Evolutionary conservation across 352 stramenopile genomes (phyloP).

Genomic region (Pythium biforme): DNA sequence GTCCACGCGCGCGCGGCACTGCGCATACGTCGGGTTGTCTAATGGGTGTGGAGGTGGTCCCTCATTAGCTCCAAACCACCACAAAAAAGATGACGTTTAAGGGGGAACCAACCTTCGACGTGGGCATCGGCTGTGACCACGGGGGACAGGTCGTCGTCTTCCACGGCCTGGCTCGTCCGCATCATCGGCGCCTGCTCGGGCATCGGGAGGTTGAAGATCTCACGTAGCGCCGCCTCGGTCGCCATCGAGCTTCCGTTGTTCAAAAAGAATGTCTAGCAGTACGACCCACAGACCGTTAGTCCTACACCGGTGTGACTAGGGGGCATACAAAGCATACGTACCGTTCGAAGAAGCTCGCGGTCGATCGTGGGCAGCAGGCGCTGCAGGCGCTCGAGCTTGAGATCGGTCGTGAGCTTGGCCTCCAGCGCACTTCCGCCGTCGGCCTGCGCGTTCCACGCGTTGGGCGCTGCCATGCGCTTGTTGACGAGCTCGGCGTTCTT

Average conservation of each 20-base stretch:
- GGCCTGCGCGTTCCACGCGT: constrained; percentile 27
- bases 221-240: constrained; percentile 58
- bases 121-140: constrained; percentile 11
- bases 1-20: constrained; percentile 54
- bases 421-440: constrained; percentile 22
- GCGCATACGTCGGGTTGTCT: constrained; percentile 47
- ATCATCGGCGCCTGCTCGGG: constrained; percentile 18
- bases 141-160: constrained; percentile 30
- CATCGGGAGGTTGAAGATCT: constrained; percentile 58
- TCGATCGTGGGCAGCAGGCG: constrained; percentile 56
- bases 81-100: not conserved
- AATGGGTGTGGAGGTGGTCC: not conserved
- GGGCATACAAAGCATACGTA: constrained; percentile 9
- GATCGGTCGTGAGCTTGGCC: constrained; percentile 53
- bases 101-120: constrained; percentile 17
- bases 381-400: constrained; percentile 67
- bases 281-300: not conserved
- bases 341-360: constrained; percentile 52
- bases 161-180: constrained; percentile 3
- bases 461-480: constrained; percentile 5
- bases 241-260: constrained; percentile 65
- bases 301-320: too few species aligned
- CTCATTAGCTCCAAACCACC: not conserved
- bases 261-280: constrained; percentile 61
- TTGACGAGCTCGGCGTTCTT: constrained; percentile 9